These are phyloP conservation scores for Solanum chacoense DNA, from an alignment of 305 asterid genomes.

Conservation along the genomic window DNA sequence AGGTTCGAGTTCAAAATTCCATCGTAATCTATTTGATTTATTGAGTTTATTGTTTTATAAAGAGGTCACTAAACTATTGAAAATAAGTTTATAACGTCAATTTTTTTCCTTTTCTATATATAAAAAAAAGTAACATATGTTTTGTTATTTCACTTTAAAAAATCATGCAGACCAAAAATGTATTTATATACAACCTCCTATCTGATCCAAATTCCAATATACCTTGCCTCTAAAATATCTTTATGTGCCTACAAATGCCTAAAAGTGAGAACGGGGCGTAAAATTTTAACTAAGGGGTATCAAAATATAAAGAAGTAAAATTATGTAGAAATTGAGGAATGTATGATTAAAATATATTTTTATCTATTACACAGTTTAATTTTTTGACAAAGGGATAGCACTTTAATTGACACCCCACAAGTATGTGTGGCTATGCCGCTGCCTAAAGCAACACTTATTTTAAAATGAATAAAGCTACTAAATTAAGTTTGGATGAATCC, in stretches of 20 bases:
- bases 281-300: too few species aligned
- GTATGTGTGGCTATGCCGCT: background rate
- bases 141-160: background rate
- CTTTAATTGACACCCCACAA: background rate
- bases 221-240: background rate
- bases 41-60: background rate
- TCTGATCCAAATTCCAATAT: background rate
- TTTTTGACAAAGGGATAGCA: too few species aligned
- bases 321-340: fast-evolving
- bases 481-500: background rate
- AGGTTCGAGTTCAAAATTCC: background rate
- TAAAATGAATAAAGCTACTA: background rate
- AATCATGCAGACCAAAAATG: background rate
- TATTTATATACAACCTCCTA: background rate
- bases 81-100: background rate
- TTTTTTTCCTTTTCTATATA: background rate
- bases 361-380: too few species aligned
- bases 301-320: too few species aligned
- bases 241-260: background rate
- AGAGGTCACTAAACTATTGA: background rate
- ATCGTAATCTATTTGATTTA: background rate
- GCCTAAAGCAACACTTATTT: background rate
- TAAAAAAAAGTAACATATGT: background rate
- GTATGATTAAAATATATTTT: background rate
- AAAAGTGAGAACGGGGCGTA: background rate